phyloP scores from a whole-genome alignment of 2,329 filamentous ascomycete species.

The Penicillium sp. region DNA sequence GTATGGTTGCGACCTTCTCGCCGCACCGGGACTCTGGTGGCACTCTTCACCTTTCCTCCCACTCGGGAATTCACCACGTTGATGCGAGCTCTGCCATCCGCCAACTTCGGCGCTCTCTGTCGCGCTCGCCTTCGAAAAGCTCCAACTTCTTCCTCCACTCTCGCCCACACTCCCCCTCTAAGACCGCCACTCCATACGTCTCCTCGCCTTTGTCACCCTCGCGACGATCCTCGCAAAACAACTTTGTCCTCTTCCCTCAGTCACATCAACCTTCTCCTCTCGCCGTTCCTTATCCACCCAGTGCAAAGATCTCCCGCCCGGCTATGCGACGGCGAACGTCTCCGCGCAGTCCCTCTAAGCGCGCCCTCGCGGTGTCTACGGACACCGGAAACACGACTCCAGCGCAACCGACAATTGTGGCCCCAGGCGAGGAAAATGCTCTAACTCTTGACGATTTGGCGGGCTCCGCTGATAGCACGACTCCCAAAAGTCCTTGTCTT shows the following conservation, averaged over 20 bases:
- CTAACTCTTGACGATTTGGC: constrained; percentile 27
- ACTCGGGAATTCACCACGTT: constrained; percentile 73
- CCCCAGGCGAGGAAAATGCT: constrained; percentile 45
- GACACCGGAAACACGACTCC: constrained; percentile 65
- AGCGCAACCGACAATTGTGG: constrained; percentile 43
- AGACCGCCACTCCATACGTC: constrained; percentile 38
- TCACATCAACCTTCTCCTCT: constrained; percentile 49
- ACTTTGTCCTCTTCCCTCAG: constrained; percentile 47
- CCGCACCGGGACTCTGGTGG: constrained; percentile 56
- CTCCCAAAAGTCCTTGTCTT: constrained; percentile 22
- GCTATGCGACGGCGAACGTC: constrained; percentile 56
- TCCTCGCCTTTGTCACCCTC: constrained; percentile 56
- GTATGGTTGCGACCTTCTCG: constrained; percentile 47
- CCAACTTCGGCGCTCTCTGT: constrained; percentile 79
- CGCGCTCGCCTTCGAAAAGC: constrained; percentile 82
- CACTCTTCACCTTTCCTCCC: constrained; percentile 79
- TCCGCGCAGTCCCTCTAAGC: constrained; percentile 74
- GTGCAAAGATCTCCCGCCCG: constrained; percentile 53
- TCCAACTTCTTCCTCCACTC: constrained; percentile 60
- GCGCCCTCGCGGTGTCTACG: constrained; percentile 63
- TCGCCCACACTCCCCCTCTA: constrained; percentile 48
- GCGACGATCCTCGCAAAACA: constrained; percentile 48
- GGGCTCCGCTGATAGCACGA: constrained; percentile 21
- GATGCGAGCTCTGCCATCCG: constrained; percentile 76
- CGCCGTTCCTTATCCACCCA: constrained; percentile 61